Conservation (phyloP, 2,329 filamentous ascomycete species). For the Hyphodiscus sp. region DNA sequence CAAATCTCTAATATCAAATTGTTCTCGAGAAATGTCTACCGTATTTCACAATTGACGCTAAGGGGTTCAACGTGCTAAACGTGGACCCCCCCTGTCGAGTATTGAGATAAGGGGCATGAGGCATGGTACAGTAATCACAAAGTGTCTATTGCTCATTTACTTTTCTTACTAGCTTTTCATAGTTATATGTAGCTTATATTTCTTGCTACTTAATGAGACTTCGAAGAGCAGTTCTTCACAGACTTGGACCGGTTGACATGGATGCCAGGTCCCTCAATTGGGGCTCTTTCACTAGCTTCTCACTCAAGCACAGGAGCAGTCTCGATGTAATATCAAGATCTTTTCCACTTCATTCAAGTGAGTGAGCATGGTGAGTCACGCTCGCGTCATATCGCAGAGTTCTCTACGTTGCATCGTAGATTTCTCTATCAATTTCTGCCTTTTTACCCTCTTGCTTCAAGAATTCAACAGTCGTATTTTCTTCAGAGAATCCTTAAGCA, state of each 20-base stretch:
- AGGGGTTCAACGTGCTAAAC: neutral
- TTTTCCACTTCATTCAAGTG: too few species aligned
- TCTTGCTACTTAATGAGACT: neutral
- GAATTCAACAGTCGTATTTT: conserved; percentile 6
- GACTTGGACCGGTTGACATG: neutral
- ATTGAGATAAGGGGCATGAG: neutral
- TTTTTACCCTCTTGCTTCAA: too few species aligned
- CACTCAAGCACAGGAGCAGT: too few species aligned
- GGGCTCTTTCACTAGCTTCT: neutral
- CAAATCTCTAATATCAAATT: neutral
- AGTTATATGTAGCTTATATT: neutral
- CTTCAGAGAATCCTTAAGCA: conserved; percentile 44
- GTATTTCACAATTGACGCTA: neutral
- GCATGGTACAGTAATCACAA: neutral
- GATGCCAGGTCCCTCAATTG: neutral
- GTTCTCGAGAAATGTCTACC: neutral
- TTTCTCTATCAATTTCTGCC: neutral
- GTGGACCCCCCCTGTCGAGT: neutral
- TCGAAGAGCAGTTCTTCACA: neutral
- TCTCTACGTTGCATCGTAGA: neutral
- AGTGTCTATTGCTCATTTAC: neutral
- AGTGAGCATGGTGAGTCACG: too few species aligned
- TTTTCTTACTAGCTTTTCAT: neutral
- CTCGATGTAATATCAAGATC: too few species aligned
- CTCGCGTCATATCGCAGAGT: too few species aligned